phyloP scores from a whole-genome alignment of 495 filamentous ascomycete species.

The Aspergillus sparsus region DNA sequence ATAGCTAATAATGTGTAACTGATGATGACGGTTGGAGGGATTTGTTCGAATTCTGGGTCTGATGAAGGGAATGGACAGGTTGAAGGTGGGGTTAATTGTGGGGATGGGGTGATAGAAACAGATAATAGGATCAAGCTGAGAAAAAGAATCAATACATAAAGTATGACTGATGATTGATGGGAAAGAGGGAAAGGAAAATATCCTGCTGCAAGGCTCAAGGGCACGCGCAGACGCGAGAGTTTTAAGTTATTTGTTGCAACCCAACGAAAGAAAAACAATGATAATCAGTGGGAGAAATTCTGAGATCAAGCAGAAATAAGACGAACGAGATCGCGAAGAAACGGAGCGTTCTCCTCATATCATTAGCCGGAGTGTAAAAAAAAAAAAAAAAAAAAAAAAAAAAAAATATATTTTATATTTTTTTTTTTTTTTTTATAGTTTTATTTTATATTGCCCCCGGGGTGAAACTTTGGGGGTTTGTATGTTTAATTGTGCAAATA shows the following conservation, averaged over 20 bases:
- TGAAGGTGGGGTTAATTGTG: constrained; percentile 23
- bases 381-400: too few species aligned
- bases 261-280: constrained; percentile 13
- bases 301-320: constrained; percentile 1
- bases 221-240: constrained; percentile 19
- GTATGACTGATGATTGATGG: constrained; percentile 10
- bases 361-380: constrained; percentile 4
- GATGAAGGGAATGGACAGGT: constrained; percentile 18
- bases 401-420: neutral
- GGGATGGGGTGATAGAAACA: constrained; percentile 18
- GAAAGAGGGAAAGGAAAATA: constrained; percentile 11
- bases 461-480: too few species aligned
- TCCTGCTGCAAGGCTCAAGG: constrained; percentile 11
- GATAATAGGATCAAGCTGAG: constrained; percentile 3
- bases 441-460: neutral
- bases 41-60: constrained; percentile 19
- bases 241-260: constrained; percentile 19
- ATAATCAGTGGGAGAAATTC: constrained; percentile 6
- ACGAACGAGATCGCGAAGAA: constrained; percentile 16
- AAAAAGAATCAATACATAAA: constrained; percentile 10
- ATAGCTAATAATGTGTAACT: constrained; percentile 24
- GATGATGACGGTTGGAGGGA: constrained; percentile 19
- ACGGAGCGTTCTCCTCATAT: constrained; percentile 9
- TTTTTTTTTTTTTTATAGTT: neutral
- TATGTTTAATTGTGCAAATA: too few species aligned